phyloP scores from a whole-genome alignment of 148 eudicot genomes.

The Chenopodium formosanum region DNA sequence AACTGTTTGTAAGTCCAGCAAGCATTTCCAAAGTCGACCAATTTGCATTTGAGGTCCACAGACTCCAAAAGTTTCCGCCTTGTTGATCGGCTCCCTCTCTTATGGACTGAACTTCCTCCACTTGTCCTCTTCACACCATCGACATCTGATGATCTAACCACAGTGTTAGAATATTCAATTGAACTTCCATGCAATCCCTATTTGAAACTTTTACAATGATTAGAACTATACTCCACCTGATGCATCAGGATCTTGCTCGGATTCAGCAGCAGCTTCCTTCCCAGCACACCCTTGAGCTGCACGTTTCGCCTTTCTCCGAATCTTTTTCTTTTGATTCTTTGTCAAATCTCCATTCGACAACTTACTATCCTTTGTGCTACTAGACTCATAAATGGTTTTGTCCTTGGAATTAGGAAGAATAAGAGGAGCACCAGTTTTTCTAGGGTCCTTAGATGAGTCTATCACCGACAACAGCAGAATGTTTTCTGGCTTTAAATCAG shows the following conservation, averaged over 20 bases:
- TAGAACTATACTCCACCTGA: slow-evolving; percentile 40
- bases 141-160: slow-evolving; percentile 40
- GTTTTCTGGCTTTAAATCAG: slow-evolving; percentile 95
- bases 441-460: slow-evolving; percentile 76
- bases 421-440: slow-evolving; percentile 61
- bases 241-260: slow-evolving; percentile 44
- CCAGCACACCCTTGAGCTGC: slow-evolving; percentile 64
- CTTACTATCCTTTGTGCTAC: slow-evolving; percentile 50
- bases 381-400: slow-evolving; percentile 52
- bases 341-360: slow-evolving; percentile 61
- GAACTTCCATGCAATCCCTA: slow-evolving; percentile 27
- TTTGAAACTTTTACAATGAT: slow-evolving; percentile 32
- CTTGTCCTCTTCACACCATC: slow-evolving; percentile 36
- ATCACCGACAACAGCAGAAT: slow-evolving; percentile 73
- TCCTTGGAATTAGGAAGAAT: slow-evolving; percentile 55
- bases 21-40: slow-evolving; percentile 98
- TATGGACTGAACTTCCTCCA: slow-evolving; percentile 42
- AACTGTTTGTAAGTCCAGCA: slow-evolving; percentile 98
- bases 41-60: slow-evolving; percentile 75
- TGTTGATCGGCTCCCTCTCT: slow-evolving; percentile 62
- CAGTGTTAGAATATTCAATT: slow-evolving; percentile 33
- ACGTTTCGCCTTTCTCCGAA: slow-evolving; percentile 69
- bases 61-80: slow-evolving; percentile 61
- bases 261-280: slow-evolving; percentile 50
- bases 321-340: slow-evolving; percentile 90